These are phyloP conservation scores for Lophiotrema nucula DNA, from an alignment of 495 filamentous ascomycete genomes.

Conservation along the genomic window DNA sequence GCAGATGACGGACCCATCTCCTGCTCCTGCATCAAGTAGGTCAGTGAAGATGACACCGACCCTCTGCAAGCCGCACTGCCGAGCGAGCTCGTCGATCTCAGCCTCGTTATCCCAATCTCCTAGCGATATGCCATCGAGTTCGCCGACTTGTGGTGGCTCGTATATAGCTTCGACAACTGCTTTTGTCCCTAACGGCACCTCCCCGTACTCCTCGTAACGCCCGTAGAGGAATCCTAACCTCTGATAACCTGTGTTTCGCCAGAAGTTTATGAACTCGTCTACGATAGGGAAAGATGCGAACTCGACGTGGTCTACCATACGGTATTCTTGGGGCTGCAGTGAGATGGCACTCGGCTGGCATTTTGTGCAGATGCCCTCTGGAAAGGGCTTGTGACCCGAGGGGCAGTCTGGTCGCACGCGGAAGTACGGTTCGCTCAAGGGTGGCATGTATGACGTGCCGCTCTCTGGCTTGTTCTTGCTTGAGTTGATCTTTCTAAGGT, in stretches of 20 bases:
- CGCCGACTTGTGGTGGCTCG: constrained; percentile 87
- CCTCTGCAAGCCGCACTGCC: constrained; percentile 79
- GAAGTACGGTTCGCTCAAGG: constrained; percentile 89
- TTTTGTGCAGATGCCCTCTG: constrained; percentile 98
- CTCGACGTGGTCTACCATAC: constrained; percentile 99
- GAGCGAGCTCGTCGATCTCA: constrained; percentile 77
- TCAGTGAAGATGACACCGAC: constrained; percentile 97
- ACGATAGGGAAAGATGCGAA: constrained; percentile 80
- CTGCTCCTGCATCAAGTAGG: constrained; percentile 74
- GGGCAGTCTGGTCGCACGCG: constrained; percentile 86
- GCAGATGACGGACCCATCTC: constrained; percentile 83
- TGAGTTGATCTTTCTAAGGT: constrained; percentile 90
- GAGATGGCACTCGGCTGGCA: constrained; percentile 98
- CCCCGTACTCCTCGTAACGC: constrained; percentile 83
- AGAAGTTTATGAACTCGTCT: constrained; percentile 85
- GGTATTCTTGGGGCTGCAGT: constrained; percentile 85
- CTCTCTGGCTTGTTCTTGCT: constrained; percentile 94
- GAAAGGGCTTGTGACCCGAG: constrained; percentile 88
- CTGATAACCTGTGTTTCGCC: constrained; percentile 78
- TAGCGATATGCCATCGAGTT: constrained; percentile 87
- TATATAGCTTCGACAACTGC: constrained; percentile 98
- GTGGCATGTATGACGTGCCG: constrained; percentile 90
- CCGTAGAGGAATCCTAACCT: constrained; percentile 90
- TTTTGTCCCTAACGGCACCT: constrained; percentile 92
- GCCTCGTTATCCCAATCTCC: constrained; percentile 85